Evolutionary conservation across 2,329 filamentous ascomycete genomes (phyloP).

Genomic region (Fusarium zealandicum): DNA sequence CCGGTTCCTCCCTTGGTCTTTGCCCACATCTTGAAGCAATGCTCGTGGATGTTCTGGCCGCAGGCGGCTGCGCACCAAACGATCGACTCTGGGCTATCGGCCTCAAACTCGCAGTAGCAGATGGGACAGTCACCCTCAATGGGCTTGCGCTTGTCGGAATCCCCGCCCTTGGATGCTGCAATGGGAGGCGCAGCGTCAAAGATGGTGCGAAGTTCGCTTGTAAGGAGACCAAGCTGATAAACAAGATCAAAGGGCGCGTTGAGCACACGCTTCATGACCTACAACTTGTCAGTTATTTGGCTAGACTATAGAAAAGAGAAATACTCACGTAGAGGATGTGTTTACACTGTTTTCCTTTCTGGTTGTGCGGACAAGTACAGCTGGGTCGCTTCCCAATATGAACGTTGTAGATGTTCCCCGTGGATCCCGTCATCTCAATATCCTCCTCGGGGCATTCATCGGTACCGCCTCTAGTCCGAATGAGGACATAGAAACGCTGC

Average conservation of each 20-base stretch:
- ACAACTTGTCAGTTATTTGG: neutral
- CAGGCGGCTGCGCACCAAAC: conserved; percentile 62
- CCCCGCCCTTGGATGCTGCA: conserved; percentile 44
- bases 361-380: conserved; percentile 64
- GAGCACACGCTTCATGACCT: conserved; percentile 66
- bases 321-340: conserved; percentile 64
- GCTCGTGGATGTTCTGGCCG: conserved; percentile 62
- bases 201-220: conserved; percentile 65
- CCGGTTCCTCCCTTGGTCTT: conserved; percentile 49
- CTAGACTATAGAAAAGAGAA: accelerated
- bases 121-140: conserved; percentile 64
- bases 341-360: conserved; percentile 67
- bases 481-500: conserved; percentile 57
- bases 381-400: conserved; percentile 57
- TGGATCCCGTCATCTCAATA: conserved; percentile 67
- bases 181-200: conserved; percentile 62
- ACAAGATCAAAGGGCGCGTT: conserved; percentile 62
- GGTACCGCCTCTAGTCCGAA: conserved; percentile 47
- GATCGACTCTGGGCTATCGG: conserved; percentile 45
- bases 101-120: conserved; percentile 59
- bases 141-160: conserved; percentile 53
- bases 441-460: conserved; percentile 55
- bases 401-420: conserved; percentile 70
- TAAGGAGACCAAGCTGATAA: conserved; percentile 68
- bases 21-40: conserved; percentile 64